phyloP scores from a whole-genome alignment of 2,329 filamentous ascomycete species.

The Magnaporthales sp. region DNA sequence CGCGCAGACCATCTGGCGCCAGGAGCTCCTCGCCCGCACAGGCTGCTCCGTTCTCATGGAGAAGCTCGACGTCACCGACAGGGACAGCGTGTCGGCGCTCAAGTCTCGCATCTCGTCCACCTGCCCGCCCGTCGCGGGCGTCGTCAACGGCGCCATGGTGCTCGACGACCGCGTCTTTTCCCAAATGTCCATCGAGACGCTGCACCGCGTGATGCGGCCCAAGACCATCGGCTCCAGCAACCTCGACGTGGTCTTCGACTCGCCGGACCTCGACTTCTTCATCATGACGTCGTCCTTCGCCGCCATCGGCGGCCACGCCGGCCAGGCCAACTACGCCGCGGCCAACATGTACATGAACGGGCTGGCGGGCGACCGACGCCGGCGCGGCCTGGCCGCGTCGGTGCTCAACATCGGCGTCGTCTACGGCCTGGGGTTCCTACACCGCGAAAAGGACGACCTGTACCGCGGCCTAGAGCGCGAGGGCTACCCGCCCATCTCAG shows the following conservation, averaged over 20 bases:
- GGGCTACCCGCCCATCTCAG: constrained; percentile 38
- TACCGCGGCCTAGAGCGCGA: constrained; percentile 32
- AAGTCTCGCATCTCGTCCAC: constrained; percentile 11
- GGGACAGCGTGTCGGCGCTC: constrained; percentile 19
- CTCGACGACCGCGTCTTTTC: constrained; percentile 33
- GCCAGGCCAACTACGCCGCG: constrained; percentile 34
- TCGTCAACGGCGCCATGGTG: constrained; percentile 37
- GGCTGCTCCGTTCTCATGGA: constrained; percentile 15
- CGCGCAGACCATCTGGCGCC: constrained; percentile 20
- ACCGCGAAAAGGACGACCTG: constrained; percentile 28
- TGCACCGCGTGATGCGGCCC: constrained; percentile 28
- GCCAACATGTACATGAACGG: constrained; percentile 41
- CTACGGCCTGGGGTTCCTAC: constrained; percentile 33
- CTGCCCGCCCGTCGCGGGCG: constrained; percentile 25
- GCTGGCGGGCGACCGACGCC: constrained; percentile 23
- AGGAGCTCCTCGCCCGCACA: constrained; percentile 17
- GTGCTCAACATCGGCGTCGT: constrained; percentile 37
- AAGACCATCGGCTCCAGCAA: constrained; percentile 31
- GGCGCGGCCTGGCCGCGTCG: constrained; percentile 24
- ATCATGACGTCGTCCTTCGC: constrained; percentile 38
- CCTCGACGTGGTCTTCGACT: constrained; percentile 25
- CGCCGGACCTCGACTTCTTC: constrained; percentile 30
- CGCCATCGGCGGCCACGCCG: constrained; percentile 32
- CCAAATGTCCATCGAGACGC: constrained; percentile 27
- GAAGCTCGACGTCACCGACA: constrained; percentile 18